phyloP scores from a whole-genome alignment of 73 alveolate genomes.

The Paramecium caudatum region DNA sequence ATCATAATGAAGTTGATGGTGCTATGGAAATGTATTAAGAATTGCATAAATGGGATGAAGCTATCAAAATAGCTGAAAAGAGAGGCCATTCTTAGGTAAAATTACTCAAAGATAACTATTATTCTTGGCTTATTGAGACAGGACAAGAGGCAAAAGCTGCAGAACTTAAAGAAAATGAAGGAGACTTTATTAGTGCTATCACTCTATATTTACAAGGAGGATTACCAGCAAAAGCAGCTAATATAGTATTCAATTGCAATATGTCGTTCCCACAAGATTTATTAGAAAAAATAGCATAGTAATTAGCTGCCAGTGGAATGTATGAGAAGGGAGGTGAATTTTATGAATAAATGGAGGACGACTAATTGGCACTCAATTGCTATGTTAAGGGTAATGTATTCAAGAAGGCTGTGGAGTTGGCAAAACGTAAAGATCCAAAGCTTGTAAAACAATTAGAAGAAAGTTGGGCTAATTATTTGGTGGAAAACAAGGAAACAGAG shows the following conservation, averaged over 20 bases:
- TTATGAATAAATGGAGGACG: conserved; percentile 98
- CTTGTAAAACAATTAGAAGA: conserved; percentile 96
- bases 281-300: conserved; percentile 94
- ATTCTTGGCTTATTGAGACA: conserved; percentile 98
- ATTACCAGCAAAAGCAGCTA: conserved; percentile 99
- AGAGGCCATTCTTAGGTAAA: conserved; percentile 99
- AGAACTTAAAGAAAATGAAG: conserved; percentile 99
- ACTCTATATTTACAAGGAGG: conserved; percentile 99
- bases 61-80: conserved; percentile 99
- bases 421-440: conserved; percentile 84
- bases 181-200: conserved; percentile 98
- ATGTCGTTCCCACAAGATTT: conserved; percentile 95
- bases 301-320: conserved; percentile 96
- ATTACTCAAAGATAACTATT: conserved; percentile 97
- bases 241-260: conserved; percentile 96
- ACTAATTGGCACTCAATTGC: conserved; percentile 98
- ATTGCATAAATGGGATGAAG: conserved; percentile 99
- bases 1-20: conserved; percentile 99
- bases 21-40: conserved; percentile 99
- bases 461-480: conserved; percentile 99
- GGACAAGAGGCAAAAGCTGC: conserved; percentile 98
- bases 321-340: conserved; percentile 99
- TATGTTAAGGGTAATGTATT: conserved; percentile 98
- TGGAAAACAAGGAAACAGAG: conserved; percentile 78
- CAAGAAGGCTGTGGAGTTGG: conserved; percentile 98